phyloP scores from a whole-genome alignment of 306 rosid species.

The Astragalus membranaceus region DNA sequence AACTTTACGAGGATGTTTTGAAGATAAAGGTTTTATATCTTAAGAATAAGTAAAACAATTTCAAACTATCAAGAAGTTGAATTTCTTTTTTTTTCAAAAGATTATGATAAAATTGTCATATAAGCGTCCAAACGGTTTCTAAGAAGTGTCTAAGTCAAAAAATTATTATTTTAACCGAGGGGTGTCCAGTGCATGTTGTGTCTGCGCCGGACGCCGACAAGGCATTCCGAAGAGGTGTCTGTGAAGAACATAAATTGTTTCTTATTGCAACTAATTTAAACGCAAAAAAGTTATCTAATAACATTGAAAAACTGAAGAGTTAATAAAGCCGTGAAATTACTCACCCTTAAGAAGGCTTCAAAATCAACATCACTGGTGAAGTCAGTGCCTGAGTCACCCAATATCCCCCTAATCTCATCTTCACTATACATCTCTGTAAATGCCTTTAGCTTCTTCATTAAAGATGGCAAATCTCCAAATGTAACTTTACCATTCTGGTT shows the following conservation, averaged over 20 bases:
- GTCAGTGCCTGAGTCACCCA: slow-evolving; percentile 54
- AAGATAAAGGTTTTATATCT: no score
- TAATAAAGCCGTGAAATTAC: slow-evolving; percentile 14
- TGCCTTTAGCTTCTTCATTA: slow-evolving; percentile 63
- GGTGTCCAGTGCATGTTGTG: no score
- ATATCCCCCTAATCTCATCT: slow-evolving; percentile 58
- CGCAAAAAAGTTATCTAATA: not conserved
- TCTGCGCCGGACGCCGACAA: no score
- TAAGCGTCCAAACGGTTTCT: no score
- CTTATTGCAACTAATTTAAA: not conserved
- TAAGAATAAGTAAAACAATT: no score
- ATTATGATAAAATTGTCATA: no score
- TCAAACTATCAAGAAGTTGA: no score
- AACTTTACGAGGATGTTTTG: no score
- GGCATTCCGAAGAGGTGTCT: no score
- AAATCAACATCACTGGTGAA: slow-evolving; percentile 67
- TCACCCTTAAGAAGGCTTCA: slow-evolving; percentile 80
- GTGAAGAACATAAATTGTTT: not conserved
- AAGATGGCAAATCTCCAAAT: slow-evolving; percentile 54
- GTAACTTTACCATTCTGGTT: slow-evolving; percentile 72
- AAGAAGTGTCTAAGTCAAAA: no score
- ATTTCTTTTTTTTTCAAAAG: no score
- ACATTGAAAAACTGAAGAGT: not conserved
- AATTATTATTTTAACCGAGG: no score
- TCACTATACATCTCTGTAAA: slow-evolving; percentile 51